A percentile compares a stretch with the other conserved stretches of the same genome.
phyloP scores from a whole-genome alignment of 1,284 basidiomycete genomes.

The Apiotrichum gamsii region DNA sequence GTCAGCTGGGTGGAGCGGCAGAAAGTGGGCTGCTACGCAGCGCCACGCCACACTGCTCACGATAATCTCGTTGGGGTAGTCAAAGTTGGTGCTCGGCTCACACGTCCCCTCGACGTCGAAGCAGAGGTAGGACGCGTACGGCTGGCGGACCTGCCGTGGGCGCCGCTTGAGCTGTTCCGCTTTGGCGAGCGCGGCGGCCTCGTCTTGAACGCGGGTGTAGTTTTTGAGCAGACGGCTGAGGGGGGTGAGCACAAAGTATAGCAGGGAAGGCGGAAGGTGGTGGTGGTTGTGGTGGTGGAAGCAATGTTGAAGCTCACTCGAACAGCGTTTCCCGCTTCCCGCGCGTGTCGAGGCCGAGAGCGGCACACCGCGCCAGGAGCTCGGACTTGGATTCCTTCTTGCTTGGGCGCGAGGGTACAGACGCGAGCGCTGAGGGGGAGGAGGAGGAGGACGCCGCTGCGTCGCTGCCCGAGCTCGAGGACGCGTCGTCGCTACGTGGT shows the following conservation, averaged over 20 bases:
- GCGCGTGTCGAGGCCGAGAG: conserved; percentile 33
- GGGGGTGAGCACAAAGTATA: not conserved
- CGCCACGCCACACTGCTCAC: too few relatives aligned
- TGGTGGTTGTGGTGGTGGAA: too few relatives aligned
- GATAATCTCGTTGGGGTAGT: conserved; percentile 88
- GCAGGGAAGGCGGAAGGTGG: not conserved
- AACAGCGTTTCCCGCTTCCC: conserved; percentile 46
- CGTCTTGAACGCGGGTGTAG: conserved; percentile 14
- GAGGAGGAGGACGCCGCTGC: too few relatives aligned
- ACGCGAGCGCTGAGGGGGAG: too few relatives aligned
- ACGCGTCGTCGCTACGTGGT: too few relatives aligned
- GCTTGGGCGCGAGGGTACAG: conserved; percentile 17
- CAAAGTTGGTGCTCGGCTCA: conserved; percentile 57
- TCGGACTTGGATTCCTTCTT: conserved; percentile 38
- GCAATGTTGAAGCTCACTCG: conserved; percentile 26
- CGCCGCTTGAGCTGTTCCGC: not conserved
- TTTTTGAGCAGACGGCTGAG: conserved; percentile 17
- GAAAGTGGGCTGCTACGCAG: too few relatives aligned
- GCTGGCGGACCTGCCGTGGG: conserved; percentile 16
- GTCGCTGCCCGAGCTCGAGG: too few relatives aligned
- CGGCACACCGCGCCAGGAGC: conserved; percentile 25
- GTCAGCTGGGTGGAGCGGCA: conserved; percentile 1
- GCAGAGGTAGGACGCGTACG: conserved; percentile 49
- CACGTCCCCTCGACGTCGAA: conserved; percentile 81
- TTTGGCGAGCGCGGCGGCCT: not conserved